Conservation (phyloP, 192 early-diverging fungal genomes). For the Podila clonocystis region DNA sequence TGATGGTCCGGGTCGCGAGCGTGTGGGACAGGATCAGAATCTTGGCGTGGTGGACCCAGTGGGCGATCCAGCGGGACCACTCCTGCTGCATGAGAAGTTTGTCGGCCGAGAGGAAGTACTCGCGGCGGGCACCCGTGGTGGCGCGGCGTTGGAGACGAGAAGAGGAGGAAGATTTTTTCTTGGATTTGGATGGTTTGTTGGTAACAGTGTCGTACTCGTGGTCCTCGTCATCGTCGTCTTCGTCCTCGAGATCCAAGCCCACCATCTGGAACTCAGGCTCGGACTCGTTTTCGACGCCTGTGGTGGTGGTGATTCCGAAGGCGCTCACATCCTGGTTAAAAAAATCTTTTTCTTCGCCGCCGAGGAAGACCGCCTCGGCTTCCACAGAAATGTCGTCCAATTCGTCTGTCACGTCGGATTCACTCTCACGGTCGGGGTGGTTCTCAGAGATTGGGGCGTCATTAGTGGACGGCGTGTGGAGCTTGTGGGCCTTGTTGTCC, state of each 20-base stretch:
- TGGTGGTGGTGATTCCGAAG: too few relatives aligned
- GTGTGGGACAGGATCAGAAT: conserved; percentile 27
- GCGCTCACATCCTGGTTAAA: neutral
- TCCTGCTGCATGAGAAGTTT: conserved; percentile 31
- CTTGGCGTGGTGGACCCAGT: conserved; percentile 35
- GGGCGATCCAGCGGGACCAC: conserved; percentile 44
- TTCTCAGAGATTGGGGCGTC: too few relatives aligned
- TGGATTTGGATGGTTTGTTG: neutral
- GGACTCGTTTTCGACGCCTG: neutral
- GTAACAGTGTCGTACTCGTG: neutral
- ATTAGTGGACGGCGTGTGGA: too few relatives aligned
- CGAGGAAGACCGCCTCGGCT: conserved; percentile 9
- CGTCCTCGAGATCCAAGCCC: neutral
- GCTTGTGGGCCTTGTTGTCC: neutral
- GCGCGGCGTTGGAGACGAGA: too few relatives aligned
- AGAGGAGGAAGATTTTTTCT: neutral
- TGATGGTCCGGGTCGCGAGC: conserved; percentile 12
- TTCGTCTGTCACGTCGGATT: neutral
- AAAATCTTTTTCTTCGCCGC: neutral
- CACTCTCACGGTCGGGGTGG: neutral
- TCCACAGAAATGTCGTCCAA: neutral
- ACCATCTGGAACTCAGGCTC: neutral
- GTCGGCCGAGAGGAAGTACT: conserved; percentile 26
- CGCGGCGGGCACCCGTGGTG: neutral
- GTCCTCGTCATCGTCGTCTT: neutral